Evolutionary conservation across 2,329 filamentous ascomycete species (phyloP).

Genomic region (Verticillium dahliae): DNA sequence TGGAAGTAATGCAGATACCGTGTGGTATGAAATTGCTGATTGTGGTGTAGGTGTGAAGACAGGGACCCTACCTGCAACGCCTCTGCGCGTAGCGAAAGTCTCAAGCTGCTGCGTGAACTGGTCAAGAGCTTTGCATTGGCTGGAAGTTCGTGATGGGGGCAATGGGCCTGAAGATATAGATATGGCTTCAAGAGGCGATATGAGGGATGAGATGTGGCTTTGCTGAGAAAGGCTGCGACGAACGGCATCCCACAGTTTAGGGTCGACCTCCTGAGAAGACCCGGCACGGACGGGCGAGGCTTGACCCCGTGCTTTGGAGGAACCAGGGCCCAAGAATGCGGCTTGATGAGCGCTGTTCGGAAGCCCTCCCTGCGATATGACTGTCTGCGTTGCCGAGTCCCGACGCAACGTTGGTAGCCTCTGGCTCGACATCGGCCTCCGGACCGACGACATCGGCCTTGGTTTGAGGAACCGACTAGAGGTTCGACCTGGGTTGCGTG

Average conservation of each 20-base stretch:
- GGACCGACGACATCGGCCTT: background rate
- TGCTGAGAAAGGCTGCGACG: slow-evolving; percentile 12
- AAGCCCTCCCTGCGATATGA: background rate
- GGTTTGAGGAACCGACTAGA: background rate
- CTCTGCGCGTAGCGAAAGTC: slow-evolving; percentile 20
- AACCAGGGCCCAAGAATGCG: background rate
- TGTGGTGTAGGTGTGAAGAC: slow-evolving; percentile 32
- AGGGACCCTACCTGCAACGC: slow-evolving; percentile 27
- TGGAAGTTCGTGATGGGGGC: slow-evolving; percentile 31
- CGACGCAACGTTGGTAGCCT: background rate
- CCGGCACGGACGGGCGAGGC: background rate
- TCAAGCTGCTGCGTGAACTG: slow-evolving; percentile 14
- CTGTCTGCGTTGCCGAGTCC: background rate
- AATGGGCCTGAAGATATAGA: slow-evolving; percentile 1
- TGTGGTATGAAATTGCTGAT: slow-evolving; percentile 38
- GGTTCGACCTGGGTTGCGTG: background rate
- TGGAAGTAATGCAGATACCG: slow-evolving; percentile 45
- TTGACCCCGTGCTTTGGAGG: background rate
- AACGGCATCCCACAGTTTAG: slow-evolving; percentile 11
- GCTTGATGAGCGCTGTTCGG: background rate
- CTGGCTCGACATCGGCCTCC: background rate
- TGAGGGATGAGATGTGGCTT: slow-evolving; percentile 8
- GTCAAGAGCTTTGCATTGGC: slow-evolving; percentile 33
- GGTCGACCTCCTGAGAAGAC: slow-evolving; percentile 1
- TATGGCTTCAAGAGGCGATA: slow-evolving; percentile 5